Base-by-base conservation (phyloP, 2,329 filamentous ascomycete species). In the Diaporthe citri region DNA sequence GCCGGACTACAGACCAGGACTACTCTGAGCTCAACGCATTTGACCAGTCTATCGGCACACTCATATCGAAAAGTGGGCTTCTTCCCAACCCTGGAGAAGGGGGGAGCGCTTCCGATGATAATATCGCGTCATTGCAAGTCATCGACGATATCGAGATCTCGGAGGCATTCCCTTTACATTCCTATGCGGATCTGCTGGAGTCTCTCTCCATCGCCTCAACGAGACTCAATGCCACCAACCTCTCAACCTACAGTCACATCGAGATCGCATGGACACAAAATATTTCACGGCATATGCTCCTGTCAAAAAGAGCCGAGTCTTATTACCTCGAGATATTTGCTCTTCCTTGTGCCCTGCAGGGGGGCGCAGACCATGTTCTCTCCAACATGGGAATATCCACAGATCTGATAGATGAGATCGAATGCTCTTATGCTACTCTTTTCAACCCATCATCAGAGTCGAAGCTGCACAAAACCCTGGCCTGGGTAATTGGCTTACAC, bases 401-500 rank as follows among this genome's bases (percentile, higher is more conserved):
- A 0, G 62, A 66, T 36, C 28, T 66, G 43, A 66, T 36, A 6
- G 62, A 51, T 51, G 28, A 51, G 12, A 51, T 51, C 0, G 62
- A 66, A 17, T 66, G 62, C 28, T 51, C 62, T 2, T 66, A 34
- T 2, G 41, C 28, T n/a, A 51, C 43, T 5, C 62, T 66, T 20
- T 51, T 66, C 43, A 51, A 51, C 43, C 62, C 62, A 1, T 36
- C 20, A 36, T 66, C 62, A 5, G 62, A 51, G 22, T 66, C 62
- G 0, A 20, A 1, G 20, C 28, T 51, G 20, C 43, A 66, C 28
- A 25, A 66, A 17, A 25, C 25, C 0, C 12, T 51, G 10, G 62
- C 9, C 4, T 36, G 43, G 28, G 3, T 66, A 12, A 7, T 51
- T 9, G 43, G 28, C 4, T 25, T 51, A n/a, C 20, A 51, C 12